Percentiles rank a stretch among this genome's conserved stretches.
phyloP scores from a whole-genome alignment of 768 basidiomycete genomes.

The Lentinus brumalis region DNA sequence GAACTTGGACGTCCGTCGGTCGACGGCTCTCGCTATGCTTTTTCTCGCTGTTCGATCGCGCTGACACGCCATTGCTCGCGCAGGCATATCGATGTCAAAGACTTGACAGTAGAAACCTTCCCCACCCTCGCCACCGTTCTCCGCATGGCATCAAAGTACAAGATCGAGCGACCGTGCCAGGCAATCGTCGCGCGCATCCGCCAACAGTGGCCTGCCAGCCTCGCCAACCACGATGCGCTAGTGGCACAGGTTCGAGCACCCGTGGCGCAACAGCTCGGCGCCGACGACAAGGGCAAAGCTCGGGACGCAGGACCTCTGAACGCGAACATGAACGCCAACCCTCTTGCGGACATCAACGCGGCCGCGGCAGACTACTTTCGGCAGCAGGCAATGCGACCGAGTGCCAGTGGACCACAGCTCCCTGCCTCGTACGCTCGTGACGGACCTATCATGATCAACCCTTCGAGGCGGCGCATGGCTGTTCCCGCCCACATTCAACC shows the following conservation, averaged over 20 bases:
- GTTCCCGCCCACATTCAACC: too few relatives aligned
- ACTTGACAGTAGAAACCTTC: conserved; percentile 22
- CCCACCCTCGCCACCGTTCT: conserved; percentile 25
- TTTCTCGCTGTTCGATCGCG: not conserved
- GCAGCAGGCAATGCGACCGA: too few relatives aligned
- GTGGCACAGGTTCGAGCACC: conserved; percentile 18
- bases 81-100: conserved; percentile 24
- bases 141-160: conserved; percentile 35
- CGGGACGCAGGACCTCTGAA: not conserved
- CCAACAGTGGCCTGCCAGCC: conserved; percentile 35
- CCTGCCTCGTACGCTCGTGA: too few relatives aligned
- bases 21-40: too few relatives aligned
- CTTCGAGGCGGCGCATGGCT: too few relatives aligned
- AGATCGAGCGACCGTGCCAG: conserved; percentile 30
- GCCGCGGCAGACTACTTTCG: not conserved
- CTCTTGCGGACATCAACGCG: not conserved
- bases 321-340: not conserved
- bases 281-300: not conserved
- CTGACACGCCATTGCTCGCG: not conserved
- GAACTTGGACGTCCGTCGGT: too few relatives aligned
- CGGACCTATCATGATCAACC: too few relatives aligned
- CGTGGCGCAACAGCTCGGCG: conserved; percentile 1
- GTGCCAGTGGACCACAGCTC: too few relatives aligned
- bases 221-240: conserved; percentile 27
- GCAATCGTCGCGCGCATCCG: conserved; percentile 33